Evolutionary conservation across 257 asterid species (phyloP), one percentile per base, ranked within the genome.

Genomic region (Datura wrightii): DNA sequence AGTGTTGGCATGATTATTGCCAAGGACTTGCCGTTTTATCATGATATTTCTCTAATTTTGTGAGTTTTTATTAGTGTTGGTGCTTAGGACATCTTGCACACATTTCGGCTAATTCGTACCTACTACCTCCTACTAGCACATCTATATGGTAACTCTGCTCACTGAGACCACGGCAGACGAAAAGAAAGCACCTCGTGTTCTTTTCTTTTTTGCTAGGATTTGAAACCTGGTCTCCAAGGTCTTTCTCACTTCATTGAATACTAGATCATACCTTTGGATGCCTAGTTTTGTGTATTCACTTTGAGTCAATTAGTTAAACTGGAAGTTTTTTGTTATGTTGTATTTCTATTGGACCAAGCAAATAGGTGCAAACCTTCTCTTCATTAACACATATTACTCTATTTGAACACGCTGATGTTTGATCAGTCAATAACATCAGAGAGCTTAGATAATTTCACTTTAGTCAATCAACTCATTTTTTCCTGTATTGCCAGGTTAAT

Each of bases 391-490:
- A 65, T 65, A 13, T 39, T 36, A 65, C 72, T 5, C 72, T 56
- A 56, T 56, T 16, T 6, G 24, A 56, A 56, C 62, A 16, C 24
- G n/a, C 66, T 37, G 52, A 67, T 67, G 44, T 66, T 66, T 67
- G 31, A 67, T 67, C 24, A 4, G 13, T 39, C 78, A 67, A 37
- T 37, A 67, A 67, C 78, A 7, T 67, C 78, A 39, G 52, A 39
- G 78, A 37, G 50, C 78, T 67, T 19, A 36, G 5, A 67, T 39
- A 15, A 67, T 67, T 67, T 39, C 78, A 67, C 78, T 67, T 37
- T 15, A 67, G 50, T 67, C 78, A 67, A 67, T 37, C 52, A 67
- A 67, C 78, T 67, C 78, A 67, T 15, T 39, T 67, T 67, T 67
- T 67, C n/a, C 44, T 6, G 3, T 67, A 37, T 37, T 36, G 48